Evolutionary conservation across 805 yeast genomes (phyloP), one percentile per base, ranked within the genome.

Genomic region (Ogataea minuta): DNA sequence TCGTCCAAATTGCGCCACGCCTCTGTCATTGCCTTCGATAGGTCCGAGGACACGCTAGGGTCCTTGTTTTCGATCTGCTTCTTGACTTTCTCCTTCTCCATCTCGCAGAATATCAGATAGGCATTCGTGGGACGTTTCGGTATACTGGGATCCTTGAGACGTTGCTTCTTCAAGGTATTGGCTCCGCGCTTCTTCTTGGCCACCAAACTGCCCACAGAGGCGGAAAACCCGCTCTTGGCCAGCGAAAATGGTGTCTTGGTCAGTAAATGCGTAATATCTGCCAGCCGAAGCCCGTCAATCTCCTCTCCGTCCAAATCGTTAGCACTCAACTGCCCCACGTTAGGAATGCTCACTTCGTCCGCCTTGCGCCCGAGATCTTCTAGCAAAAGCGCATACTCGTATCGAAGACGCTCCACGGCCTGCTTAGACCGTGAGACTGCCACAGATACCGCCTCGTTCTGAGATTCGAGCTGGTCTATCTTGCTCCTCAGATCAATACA

Each of bases 81-180:
- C 45, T 76, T 78, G 26, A 87, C 73, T 34, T 74, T 69, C 32
- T 86, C 95, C 61, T 85, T 85, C 55, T 87, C 95, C 65, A 76
- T 66, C 43, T 90, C 97, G 63, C 96, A 90, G 56, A 84, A 89
- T 26, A 87, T 75, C 46, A 87, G 68, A 55, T 89, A 90, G 4
- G 96, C 95, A 60, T 89, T 90, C 3, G 93, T 82, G 5, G 96
- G 96, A 53, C 95, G 72, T 52, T 84, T 87, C 14, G 96, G 97
- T 53, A 83, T 72, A 50, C 79, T 80, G 8, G 96, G 96, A 60
- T 89, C 95, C 52, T 89, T 76, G 8, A 72, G 68, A 31, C 50
- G 66, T 36, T 54, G 50, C 39, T 54, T 49, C 45, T 60, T 51
- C 48, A 51, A 37, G 20, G 53, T 50, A 23, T 48, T 48, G 49